phyloP scores from a whole-genome alignment of 1,284 basidiomycete genomes.

The Rhizopogon parksii region DNA sequence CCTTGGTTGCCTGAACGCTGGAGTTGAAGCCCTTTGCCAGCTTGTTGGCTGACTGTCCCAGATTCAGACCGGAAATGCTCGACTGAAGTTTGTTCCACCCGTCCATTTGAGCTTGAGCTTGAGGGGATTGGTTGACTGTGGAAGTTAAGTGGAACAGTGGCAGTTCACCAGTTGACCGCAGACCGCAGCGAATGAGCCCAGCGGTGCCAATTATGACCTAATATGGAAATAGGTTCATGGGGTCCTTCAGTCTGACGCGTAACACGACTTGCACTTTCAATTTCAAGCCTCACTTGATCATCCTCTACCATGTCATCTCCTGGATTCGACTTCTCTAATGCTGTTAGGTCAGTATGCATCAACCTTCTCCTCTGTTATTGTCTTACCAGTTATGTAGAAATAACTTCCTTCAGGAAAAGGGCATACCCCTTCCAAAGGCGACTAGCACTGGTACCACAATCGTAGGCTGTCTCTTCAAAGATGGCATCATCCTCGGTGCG shows the following conservation, averaged over 20 bases:
- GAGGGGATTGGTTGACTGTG: background rate
- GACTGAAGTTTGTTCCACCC: constrained; percentile 66
- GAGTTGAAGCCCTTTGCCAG: constrained; percentile 80
- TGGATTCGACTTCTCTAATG: constrained; percentile 73
- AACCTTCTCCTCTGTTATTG: background rate
- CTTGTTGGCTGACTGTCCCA: constrained; percentile 65
- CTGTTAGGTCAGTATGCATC: constrained; percentile 34
- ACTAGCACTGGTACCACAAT: constrained; percentile 98
- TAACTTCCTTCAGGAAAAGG: constrained; percentile 65
- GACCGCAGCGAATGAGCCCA: background rate
- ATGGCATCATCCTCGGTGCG: constrained; percentile 92
- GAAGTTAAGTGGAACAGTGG: background rate
- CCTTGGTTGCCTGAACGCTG: constrained; percentile 84
- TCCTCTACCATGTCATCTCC: constrained; percentile 30
- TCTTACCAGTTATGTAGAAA: constrained; percentile 48
- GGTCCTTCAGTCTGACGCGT: constrained; percentile 17
- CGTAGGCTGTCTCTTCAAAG: constrained; percentile 91
- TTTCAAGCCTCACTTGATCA: constrained; percentile 1
- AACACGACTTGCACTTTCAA: constrained; percentile 4
- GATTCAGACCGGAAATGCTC: constrained; percentile 53
- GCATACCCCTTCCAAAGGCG: constrained; percentile 69
- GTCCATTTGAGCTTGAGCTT: constrained; percentile 46
- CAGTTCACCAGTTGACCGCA: background rate
- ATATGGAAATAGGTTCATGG: background rate
- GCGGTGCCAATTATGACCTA: background rate